Base-by-base conservation (phyloP, 345 rosid genomes). In the Excoecaria agallocha region DNA sequence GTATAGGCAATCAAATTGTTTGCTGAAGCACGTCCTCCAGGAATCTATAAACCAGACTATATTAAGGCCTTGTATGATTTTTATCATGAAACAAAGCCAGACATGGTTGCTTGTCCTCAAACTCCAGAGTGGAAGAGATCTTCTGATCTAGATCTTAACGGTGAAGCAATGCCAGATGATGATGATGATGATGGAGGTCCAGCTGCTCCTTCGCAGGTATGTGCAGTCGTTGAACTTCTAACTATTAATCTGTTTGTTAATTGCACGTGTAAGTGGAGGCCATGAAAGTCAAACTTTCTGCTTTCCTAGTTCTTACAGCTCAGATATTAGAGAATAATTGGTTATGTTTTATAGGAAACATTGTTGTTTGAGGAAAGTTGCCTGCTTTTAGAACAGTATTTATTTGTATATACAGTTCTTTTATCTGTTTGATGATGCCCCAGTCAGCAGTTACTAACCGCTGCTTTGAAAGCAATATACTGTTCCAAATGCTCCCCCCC, bases 41-140 rank as follows among this genome's bases (percentile, higher is more conserved):
- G 99, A 76, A 96, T 96, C 48, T 96, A 96, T 77, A 96, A 96
- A 82, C 86, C 92, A 2, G 97, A 93, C 46, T 96, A 96, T 71
- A 89, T 96, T 66, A 92, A 91, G 76, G 91, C 92, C 57, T 79
- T 96, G 52, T 93, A 91, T 63, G 68, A 85, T n/a, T 91, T 87
- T 82, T 96, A 96, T 87, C 99, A 96, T 56, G 99, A 96, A 78
- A 90, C 81, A 77, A 93, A 82, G 85, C 97, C 97, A 60, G 92
- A 88, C 20, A 83, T 70, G 79, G 80, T 89, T 63, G 67, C 72
- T 67, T 96, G 92, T 76, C 99, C 99, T 13, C 60, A 87, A 74
- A 93, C 93, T 79, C 99, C 98, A 25, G 99, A 96, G 77, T 96
- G 99, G 99, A 96, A 96, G 82, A 86, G 93, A 71, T 87, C 97